These are phyloP conservation scores for Lolium perenne DNA, from an alignment of 176 grass and related monocot species.

Conservation along the genomic window DNA sequence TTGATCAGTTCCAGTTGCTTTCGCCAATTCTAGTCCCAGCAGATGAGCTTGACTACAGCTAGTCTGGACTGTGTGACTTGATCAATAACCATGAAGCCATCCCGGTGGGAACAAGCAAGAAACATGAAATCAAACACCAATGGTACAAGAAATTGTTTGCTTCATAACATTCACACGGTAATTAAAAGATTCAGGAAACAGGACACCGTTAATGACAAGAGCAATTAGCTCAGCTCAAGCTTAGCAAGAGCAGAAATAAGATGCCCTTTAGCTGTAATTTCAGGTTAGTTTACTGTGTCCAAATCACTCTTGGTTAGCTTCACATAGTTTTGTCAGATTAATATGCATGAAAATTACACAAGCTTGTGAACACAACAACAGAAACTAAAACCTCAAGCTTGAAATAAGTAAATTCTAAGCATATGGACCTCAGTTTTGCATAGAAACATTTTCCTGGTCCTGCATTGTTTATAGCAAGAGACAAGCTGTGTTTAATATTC, in stretches of 20 bases:
- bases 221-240: too few species aligned
- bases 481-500: conserved; percentile 5
- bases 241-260: too few species aligned
- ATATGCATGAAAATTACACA: too few species aligned
- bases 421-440: not conserved
- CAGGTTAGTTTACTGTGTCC: too few species aligned
- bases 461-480: not conserved
- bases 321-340: too few species aligned
- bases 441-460: conserved; percentile 3
- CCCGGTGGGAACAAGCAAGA: not conserved
- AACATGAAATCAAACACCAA: not conserved
- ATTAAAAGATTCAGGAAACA: too few species aligned
- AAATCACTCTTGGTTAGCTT: too few species aligned
- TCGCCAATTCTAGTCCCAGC: not conserved
- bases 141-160: too few species aligned
- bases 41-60: not conserved
- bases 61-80: conserved; percentile 5
- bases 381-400: not conserved
- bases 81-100: not conserved
- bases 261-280: too few species aligned
- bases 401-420: conserved; percentile 1
- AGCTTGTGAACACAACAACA: too few species aligned
- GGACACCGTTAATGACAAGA: too few species aligned
- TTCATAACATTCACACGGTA: too few species aligned
- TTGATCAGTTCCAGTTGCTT: not conserved